Evolutionary conservation across 495 filamentous ascomycete genomes (phyloP).

Genomic region (Penicilliopsis zonata): DNA sequence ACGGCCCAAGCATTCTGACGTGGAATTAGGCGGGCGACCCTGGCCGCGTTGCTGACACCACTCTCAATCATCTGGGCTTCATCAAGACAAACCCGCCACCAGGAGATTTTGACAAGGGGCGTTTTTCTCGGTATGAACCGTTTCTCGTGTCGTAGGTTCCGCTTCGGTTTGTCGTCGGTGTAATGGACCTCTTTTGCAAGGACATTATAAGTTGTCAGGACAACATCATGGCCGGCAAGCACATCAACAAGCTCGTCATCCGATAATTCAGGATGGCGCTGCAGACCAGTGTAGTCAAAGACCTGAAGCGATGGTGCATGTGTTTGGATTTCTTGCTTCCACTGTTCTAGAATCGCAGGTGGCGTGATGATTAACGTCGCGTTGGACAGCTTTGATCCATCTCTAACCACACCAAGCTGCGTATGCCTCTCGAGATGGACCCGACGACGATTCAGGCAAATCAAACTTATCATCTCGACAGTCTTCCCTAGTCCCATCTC

Average conservation of each 20-base stretch:
- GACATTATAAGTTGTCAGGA: constrained; percentile 77
- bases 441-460: constrained; percentile 46
- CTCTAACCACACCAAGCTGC: too few relatives aligned
- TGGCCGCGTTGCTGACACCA: constrained; percentile 72
- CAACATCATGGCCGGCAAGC: constrained; percentile 52
- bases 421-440: not conserved
- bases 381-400: constrained; percentile 15
- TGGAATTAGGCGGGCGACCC: constrained; percentile 66
- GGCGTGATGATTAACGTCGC: constrained; percentile 87
- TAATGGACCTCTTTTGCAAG: constrained; percentile 70
- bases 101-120: constrained; percentile 65
- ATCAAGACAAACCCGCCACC: constrained; percentile 91
- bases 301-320: constrained; percentile 55
- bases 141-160: constrained; percentile 53
- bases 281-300: constrained; percentile 37
- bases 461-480: constrained; percentile 71
- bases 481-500: constrained; percentile 98
- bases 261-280: constrained; percentile 23
- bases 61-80: constrained; percentile 94
- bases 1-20: constrained; percentile 82
- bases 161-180: constrained; percentile 47
- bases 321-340: constrained; percentile 63
- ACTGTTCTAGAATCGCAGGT: constrained; percentile 69
- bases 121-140: constrained; percentile 56
- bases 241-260: constrained; percentile 35